Evolutionary conservation across 192 early-diverging fungal genomes (phyloP).

Genomic region (Entomortierella beljakovae): DNA sequence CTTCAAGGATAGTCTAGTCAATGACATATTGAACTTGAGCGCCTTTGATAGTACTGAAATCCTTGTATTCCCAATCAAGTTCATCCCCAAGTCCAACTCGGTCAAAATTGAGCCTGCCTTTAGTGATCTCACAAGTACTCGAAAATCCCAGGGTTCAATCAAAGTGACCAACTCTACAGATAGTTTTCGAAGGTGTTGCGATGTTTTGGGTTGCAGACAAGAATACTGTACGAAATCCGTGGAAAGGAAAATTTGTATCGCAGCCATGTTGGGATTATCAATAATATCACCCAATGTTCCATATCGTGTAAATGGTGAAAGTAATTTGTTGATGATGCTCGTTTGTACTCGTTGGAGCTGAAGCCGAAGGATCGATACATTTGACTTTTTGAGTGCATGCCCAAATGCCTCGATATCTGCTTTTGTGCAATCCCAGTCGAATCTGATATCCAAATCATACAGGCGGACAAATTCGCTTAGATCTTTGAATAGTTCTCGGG

Average conservation of each 20-base stretch:
- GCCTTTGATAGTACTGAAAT: neutral
- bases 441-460: slow-evolving; percentile 1
- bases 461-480: neutral
- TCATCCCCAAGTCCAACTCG: too few relatives aligned
- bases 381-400: slow-evolving; percentile 4
- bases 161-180: too few relatives aligned
- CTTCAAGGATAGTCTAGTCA: too few relatives aligned
- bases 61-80: neutral
- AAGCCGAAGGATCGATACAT: neutral
- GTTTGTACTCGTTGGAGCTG: neutral
- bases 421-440: neutral
- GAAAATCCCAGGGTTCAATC: neutral
- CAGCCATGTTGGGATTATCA: neutral
- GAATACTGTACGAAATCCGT: neutral
- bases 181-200: neutral
- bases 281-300: neutral
- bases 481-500: neutral
- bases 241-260: too few relatives aligned
- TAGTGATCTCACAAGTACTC: slow-evolving; percentile 1
- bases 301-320: neutral
- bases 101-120: slow-evolving; percentile 11
- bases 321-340: neutral
- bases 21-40: neutral
- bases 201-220: neutral
- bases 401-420: neutral